Evolutionary conservation across 2,329 filamentous ascomycete species (phyloP).

Genomic region (Colletotrichum orbiculare): DNA sequence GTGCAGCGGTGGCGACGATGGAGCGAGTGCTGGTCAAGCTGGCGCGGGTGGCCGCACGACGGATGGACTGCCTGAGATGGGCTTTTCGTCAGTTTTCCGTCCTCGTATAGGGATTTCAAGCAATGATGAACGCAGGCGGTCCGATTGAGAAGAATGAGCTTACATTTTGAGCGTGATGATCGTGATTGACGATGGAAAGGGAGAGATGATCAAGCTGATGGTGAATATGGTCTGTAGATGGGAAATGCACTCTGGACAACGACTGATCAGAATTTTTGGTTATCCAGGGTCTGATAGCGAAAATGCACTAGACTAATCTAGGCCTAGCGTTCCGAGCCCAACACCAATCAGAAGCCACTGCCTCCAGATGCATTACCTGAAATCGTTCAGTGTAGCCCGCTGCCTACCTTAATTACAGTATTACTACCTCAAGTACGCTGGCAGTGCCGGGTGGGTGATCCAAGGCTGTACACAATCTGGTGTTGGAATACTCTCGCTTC

Average conservation of each 20-base stretch:
- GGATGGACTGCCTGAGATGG: conserved; percentile 31
- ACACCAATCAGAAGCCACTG: too few species aligned
- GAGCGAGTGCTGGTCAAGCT: conserved; percentile 26
- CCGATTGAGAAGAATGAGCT: background rate
- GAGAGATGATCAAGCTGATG: background rate
- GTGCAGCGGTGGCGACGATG: conserved; percentile 15
- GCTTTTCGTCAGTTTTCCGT: background rate
- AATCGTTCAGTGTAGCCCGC: too few species aligned
- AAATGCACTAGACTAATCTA: conserved; percentile 6
- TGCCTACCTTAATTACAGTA: too few species aligned
- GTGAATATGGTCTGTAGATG: conserved; percentile 5
- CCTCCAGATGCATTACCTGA: too few species aligned
- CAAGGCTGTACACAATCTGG: too few species aligned
- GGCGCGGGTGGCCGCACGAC: conserved; percentile 32
- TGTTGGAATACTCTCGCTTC: too few species aligned
- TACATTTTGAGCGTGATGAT: conserved; percentile 17
- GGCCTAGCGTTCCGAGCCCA: too few species aligned
- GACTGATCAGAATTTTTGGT: conserved; percentile 23
- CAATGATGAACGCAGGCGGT: too few species aligned
- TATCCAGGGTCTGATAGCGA: conserved; percentile 12
- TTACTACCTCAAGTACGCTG: too few species aligned
- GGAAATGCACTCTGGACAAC: background rate
- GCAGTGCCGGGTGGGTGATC: too few species aligned
- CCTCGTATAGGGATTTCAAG: too few species aligned
- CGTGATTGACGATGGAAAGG: background rate